Conservation (phyloP, 2,329 filamentous ascomycete genomes). For the Aspergillus nomiae region DNA sequence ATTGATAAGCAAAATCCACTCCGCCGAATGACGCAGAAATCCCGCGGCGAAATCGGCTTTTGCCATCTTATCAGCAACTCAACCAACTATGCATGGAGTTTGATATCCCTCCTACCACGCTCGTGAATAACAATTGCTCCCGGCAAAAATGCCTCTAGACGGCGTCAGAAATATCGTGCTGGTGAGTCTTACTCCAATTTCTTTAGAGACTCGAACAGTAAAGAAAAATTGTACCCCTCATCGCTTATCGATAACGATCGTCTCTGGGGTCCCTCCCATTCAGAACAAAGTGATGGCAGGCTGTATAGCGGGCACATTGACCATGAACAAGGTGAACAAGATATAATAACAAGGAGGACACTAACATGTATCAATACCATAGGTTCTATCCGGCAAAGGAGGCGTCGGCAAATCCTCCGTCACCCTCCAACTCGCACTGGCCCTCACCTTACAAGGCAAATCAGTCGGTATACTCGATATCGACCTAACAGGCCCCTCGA, state of each 20-base stretch:
- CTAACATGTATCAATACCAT: constrained; percentile 13
- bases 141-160: constrained; percentile 41
- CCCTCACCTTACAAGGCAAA: constrained; percentile 79
- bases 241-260: constrained; percentile 43
- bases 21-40: constrained; percentile 29
- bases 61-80: constrained; percentile 4
- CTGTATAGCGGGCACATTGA: neutral
- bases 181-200: constrained; percentile 29
- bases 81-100: constrained; percentile 1
- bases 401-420: constrained; percentile 97
- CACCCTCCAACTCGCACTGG: constrained; percentile 93
- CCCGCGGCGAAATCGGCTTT: constrained; percentile 21
- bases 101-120: neutral
- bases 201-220: neutral
- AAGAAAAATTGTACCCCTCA: constrained; percentile 20
- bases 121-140: neutral
- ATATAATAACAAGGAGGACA: neutral
- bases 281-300: neutral
- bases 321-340: neutral
- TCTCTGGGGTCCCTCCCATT: neutral
- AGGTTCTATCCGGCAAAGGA: constrained; percentile 91
- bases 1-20: constrained; percentile 29
- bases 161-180: constrained; percentile 48
- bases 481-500: constrained; percentile 93
- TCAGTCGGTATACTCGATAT: constrained; percentile 95